Evolutionary conservation across 352 stramenopile genomes (phyloP), one percentile per base, ranked within the genome.

Genomic region (Pythium grandisporangium): DNA sequence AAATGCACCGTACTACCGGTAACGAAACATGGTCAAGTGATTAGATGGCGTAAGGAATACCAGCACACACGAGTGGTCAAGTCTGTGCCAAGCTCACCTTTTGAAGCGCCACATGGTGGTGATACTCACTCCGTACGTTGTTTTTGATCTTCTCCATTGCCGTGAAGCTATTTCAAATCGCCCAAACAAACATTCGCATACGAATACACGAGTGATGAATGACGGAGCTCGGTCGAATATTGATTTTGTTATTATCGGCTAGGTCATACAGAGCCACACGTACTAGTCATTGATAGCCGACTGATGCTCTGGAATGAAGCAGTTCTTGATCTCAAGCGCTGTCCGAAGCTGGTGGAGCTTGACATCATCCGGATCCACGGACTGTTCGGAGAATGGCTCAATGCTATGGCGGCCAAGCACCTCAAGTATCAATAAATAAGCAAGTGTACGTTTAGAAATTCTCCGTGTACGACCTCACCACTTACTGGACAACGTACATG

Each of bases 71-170:
- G 19, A 11, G 4, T 11, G 40, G 13, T 6, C 25, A 32, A 35
- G 14, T 44, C n/a, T n/a, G n/a, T n/a, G n/a, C n/a, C n/a, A n/a
- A n/a, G n/a, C n/a, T n/a, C n/a, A 82, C 72, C 49, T 66, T 63
- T 44, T 62, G 37, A 25, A 55, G 59, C 1, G 70, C 66, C 38
- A 74, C 32, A 22, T 80, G 52, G 14, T 57, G 47, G 17, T 89
- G 76, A 46, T 73, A 89, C 26, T 47, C 55, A 13, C 58, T 45
- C 6, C 76, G 73, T 19, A 89, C 70, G 19, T 81, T 53, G 42
- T 82, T 82, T 59, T 89, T 84, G 30, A 75, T 56, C 6, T 45
- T 37, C 53, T 89, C 76, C 13, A 87, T 45, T 45, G 59, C 58
- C n/a, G n/a, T n/a, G n/a, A n/a, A n/a, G n/a, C n/a, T n/a, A n/a